These are phyloP conservation scores for Prunus salicina DNA, from an alignment of 306 rosid genomes.

Conservation along the genomic window DNA sequence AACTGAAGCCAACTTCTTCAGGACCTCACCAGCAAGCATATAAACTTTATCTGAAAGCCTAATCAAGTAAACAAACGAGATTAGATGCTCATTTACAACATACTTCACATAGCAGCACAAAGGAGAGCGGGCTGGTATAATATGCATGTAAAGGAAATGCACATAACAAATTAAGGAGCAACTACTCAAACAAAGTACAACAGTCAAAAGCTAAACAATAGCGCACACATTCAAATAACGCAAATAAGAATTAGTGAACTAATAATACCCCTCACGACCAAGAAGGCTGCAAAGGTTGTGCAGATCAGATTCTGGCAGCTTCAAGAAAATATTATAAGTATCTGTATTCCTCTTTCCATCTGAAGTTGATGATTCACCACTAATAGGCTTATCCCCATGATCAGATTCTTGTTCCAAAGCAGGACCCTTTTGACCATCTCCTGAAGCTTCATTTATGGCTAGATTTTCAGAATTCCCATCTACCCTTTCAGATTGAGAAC, in stretches of 20 bases:
- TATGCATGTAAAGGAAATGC: background rate
- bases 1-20: constrained; percentile 84
- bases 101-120: constrained; percentile 7
- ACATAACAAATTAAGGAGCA: background rate
- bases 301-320: constrained; percentile 76
- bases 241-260: constrained; percentile 19
- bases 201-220: background rate
- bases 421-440: constrained; percentile 50
- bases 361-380: constrained; percentile 48
- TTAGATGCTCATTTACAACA: constrained; percentile 26
- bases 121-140: background rate
- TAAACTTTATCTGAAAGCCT: constrained; percentile 99
- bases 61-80: constrained; percentile 26
- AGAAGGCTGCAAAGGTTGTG: constrained; percentile 81
- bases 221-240: constrained; percentile 1
- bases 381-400: constrained; percentile 48
- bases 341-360: constrained; percentile 57
- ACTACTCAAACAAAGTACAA: constrained; percentile 16
- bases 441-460: constrained; percentile 50
- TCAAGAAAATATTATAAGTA: constrained; percentile 54
- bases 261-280: constrained; percentile 87
- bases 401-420: constrained; percentile 53
- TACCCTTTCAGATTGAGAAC: constrained; percentile 55
- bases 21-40: constrained; percentile 74
- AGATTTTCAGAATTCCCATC: constrained; percentile 37